phyloP scores from a whole-genome alignment of 768 basidiomycete species.

The Leucogyrophana mollusca region DNA sequence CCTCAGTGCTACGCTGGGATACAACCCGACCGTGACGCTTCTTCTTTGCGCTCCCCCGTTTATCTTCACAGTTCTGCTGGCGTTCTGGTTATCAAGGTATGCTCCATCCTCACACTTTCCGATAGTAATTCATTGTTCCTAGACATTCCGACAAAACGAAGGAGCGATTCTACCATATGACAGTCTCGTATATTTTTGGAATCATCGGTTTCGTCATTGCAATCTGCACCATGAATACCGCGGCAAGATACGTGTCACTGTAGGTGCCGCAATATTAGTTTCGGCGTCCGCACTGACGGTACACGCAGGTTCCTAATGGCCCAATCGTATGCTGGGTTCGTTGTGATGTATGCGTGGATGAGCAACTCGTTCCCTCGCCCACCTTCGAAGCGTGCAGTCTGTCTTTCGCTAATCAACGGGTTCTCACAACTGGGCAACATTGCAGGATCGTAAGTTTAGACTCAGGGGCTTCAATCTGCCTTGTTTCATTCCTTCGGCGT shows the following conservation, averaged over 20 bases:
- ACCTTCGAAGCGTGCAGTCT: constrained; percentile 82
- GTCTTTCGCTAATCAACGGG: constrained; percentile 77
- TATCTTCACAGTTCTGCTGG: constrained; percentile 53
- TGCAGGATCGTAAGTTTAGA: constrained; percentile 69
- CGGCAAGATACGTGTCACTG: constrained; percentile 65
- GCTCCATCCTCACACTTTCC: constrained; percentile 1
- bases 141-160: constrained; percentile 69
- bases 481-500: too few relatives aligned
- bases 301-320: constrained; percentile 68
- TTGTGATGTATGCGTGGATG: constrained; percentile 58
- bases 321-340: constrained; percentile 69
- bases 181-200: constrained; percentile 49
- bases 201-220: constrained; percentile 70
- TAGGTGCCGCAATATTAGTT: constrained; percentile 27
- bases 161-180: constrained; percentile 75
- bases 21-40: constrained; percentile 58
- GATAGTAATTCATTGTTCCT: not conserved
- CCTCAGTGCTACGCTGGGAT: constrained; percentile 70
- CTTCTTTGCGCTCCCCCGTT: constrained; percentile 80
- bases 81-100: constrained; percentile 53
- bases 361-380: constrained; percentile 68
- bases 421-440: constrained; percentile 86
- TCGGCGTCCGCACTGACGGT: constrained; percentile 4
- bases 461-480: too few relatives aligned
- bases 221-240: constrained; percentile 60